Percentiles rank a stretch among this genome's conserved stretches.
These are phyloP conservation scores for Megacollybia marginata DNA, from an alignment of 768 basidiomycete species.

Conservation along the genomic window DNA sequence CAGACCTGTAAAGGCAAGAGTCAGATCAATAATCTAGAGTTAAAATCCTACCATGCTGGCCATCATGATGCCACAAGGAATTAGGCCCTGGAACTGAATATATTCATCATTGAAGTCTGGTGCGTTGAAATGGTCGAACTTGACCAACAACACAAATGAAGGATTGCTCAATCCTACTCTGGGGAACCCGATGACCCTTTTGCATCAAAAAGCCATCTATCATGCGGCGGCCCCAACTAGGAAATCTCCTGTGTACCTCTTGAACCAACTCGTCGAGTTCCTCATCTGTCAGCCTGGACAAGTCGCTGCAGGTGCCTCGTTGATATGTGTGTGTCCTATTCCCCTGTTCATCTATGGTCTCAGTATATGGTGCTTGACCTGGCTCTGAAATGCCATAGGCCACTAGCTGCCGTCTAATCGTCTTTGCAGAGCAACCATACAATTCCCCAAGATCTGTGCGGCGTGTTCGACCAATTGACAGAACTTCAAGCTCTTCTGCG, in stretches of 20 bases:
- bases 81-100: constrained; percentile 13
- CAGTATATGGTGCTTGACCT: constrained; percentile 9
- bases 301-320: constrained; percentile 8
- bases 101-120: constrained; percentile 5
- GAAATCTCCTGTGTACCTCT: constrained; percentile 13
- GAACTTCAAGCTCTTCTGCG: too few relatives aligned
- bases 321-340: constrained; percentile 8
- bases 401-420: constrained; percentile 16
- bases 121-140: constrained; percentile 3
- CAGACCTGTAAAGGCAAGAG: too few relatives aligned
- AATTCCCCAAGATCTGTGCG: constrained; percentile 9
- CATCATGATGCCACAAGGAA: constrained; percentile 14
- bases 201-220: constrained; percentile 12
- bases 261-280: constrained; percentile 13
- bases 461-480: too few relatives aligned
- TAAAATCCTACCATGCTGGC: constrained; percentile 13
- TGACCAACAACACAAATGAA: constrained; percentile 6
- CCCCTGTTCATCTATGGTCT: constrained; percentile 4
- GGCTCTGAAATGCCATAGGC: constrained; percentile 17
- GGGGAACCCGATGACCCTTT: constrained; percentile 11
- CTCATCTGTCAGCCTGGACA: constrained; percentile 11
- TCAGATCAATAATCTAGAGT: too few relatives aligned
- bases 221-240: constrained; percentile 13
- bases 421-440: constrained; percentile 11
- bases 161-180: constrained; percentile 2